Percentiles rank a stretch among this genome's conserved stretches.
Conservation (phyloP, 2,329 filamentous ascomycete species). For the Tolypocladium capitatum region DNA sequence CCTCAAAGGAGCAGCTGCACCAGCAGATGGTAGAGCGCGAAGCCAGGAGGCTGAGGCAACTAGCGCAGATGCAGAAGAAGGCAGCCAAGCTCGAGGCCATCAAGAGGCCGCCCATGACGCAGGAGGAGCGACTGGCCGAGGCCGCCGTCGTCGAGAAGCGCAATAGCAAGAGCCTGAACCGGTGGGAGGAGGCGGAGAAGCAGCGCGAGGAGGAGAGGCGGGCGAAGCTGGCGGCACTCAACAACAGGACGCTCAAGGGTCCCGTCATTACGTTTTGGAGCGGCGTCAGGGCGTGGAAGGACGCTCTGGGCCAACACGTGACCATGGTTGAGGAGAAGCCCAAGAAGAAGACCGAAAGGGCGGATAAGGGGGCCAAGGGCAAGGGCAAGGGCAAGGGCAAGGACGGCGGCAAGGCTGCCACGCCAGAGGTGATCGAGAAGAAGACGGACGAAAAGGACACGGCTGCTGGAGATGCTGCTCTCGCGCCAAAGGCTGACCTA, state of each 20-base stretch:
- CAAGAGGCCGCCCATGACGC: slow-evolving; percentile 73
- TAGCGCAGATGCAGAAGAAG: slow-evolving; percentile 53
- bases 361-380: slow-evolving; percentile 18
- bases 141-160: slow-evolving; percentile 71
- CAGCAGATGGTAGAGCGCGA: slow-evolving; percentile 64
- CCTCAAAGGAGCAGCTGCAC: slow-evolving; percentile 49
- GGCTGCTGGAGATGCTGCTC: not conserved
- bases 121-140: slow-evolving; percentile 71
- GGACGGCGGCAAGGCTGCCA: slow-evolving; percentile 9
- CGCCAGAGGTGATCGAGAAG: slow-evolving; percentile 4
- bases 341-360: slow-evolving; percentile 40
- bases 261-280: slow-evolving; percentile 90
- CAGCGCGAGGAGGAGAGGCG: slow-evolving; percentile 72
- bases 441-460: slow-evolving; percentile 3
- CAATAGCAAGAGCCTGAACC: slow-evolving; percentile 80
- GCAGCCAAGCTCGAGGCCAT: slow-evolving; percentile 58
- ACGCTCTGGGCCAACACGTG: slow-evolving; percentile 57
- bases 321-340: slow-evolving; percentile 49
- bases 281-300: slow-evolving; percentile 71
- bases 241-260: slow-evolving; percentile 74
- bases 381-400: slow-evolving; percentile 17
- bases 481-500: not conserved
- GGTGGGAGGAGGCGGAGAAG: slow-evolving; percentile 90
- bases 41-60: slow-evolving; percentile 54
- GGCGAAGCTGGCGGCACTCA: slow-evolving; percentile 73